Base-by-base conservation (phyloP, 2,329 filamentous ascomycete species). In the Sporothrix humicola region DNA sequence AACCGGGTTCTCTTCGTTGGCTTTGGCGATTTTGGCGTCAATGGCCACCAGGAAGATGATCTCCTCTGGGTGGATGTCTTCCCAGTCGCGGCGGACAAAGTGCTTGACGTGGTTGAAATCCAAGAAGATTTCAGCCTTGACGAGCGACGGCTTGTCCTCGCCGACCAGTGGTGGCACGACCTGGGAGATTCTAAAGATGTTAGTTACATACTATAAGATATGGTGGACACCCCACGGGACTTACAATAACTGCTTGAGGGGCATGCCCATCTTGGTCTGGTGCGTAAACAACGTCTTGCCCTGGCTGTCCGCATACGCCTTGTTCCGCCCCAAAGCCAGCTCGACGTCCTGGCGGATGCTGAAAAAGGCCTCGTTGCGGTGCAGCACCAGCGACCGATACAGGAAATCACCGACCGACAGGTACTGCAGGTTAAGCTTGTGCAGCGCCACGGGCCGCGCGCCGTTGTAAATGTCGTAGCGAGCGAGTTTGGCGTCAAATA, bases 371-470 rank as follows among this genome's bases (percentile, higher is more conserved):
- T 99, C 96, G 74, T 91, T 93, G 56, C 95, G 90, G 80, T 97
- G 96, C 9, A 99, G 85, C 15, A 97, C 87, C 78, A 98, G 91
- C 0, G 95, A 94, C 75, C 97, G 89, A 94, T 95, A 99, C n/a
- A 99, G 84, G 78, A 99, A 99, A 81, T 99, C 96, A 2, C 94
- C 94, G 69, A 97, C 90, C 2, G 95, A 97, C 15, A 99, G 86
- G 81, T 99, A 99, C 79, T 99, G 96, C 42, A 99, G 85, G 78
- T 98, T 99, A 63, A 98, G 83, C 81, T 99, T 99, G 2, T 96
- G 96, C 59, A 99, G 90, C 2, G 96, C 93, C 73, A 99, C 86
- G 5, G 96, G 95, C 66, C 89, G 89, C 31, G 93, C 94, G 37
- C 95, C 95, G 80, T 97, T 92, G 78, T 98, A 98, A 8, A 86